Evolutionary conservation across 441 rosid genomes (phyloP), one percentile per base, ranked within the genome.

Genomic region (Geranium incanum): DNA sequence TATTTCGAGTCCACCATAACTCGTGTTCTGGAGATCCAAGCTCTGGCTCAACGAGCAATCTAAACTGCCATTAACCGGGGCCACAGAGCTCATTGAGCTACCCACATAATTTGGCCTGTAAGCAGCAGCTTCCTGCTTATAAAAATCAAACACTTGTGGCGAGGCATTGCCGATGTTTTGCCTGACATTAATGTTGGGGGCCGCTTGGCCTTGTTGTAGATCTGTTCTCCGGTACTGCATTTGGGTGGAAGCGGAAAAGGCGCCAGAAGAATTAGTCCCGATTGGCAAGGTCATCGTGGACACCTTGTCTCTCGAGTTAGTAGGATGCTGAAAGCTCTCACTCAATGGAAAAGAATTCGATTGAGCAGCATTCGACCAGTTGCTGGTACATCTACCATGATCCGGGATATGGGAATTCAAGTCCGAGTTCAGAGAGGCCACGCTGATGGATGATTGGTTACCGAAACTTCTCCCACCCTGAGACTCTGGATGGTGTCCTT

Each of bases 351-450:
- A 74, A 43, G 78, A 78, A 73, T 68, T 71, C 57, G 81, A 72
- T 63, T 75, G 84, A 36, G 73, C 83, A 73, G 84, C 57, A 75
- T 75, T 78, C 37, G 89, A 74, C 90, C 88, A 89, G 72, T 70
- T 80, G 68, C 81, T 84, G 55, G 60, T 74, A 70, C 77, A 82
- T 72, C 79, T 77, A 66, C 76, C 74, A 43, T 79, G 80, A 70
- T 81, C 83, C 6, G 74, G 73, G 3, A 80, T 39, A 76, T 72
- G 79, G 70, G 89, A 80, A 38, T 92, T 57, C 63, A 75, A 75
- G 55, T 83, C 84, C 0, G 80, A 72, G 75, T 75, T 82, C 45
- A 81, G 74, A 0, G 86, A 66, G 36, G 74, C 67, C 65, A 76
- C 66, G 3, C 72, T 8, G 19, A 82, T 43, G 52, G 84, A 80